These are phyloP conservation scores for Paecilomyces fulvus DNA, from an alignment of 2,329 filamentous ascomycete species.

Conservation along the genomic window DNA sequence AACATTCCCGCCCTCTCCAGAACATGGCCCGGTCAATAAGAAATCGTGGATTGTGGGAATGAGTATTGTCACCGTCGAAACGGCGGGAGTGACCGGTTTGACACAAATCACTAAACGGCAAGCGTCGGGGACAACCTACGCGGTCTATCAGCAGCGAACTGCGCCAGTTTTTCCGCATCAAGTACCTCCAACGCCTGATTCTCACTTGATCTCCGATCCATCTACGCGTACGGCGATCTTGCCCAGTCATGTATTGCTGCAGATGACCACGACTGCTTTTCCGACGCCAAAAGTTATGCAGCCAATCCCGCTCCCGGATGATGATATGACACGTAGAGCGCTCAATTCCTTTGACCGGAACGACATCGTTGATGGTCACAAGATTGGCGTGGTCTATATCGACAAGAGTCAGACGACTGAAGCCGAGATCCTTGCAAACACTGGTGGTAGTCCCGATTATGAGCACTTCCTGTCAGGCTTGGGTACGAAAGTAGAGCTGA, in stretches of 20 bases:
- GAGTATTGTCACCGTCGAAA: constrained; percentile 45
- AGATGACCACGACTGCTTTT: constrained; percentile 35
- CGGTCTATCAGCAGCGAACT: constrained; percentile 40
- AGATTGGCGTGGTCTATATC: constrained; percentile 89
- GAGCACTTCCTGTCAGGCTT: constrained; percentile 74
- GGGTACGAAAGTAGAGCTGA: constrained; percentile 71
- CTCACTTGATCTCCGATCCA: constrained; percentile 30
- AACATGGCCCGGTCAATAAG: constrained; percentile 34
- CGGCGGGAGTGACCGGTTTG: constrained; percentile 37
- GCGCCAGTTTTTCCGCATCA: constrained; percentile 39
- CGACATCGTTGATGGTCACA: constrained; percentile 88
- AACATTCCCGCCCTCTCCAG: constrained; percentile 31
- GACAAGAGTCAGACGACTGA: constrained; percentile 78
- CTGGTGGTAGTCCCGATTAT: constrained; percentile 79
- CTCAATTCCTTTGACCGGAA: constrained; percentile 77
- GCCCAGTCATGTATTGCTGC: constrained; percentile 39
- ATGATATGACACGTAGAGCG: constrained; percentile 63
- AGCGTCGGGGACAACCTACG: constrained; percentile 43
- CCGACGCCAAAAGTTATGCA: constrained; percentile 46
- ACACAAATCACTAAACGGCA: constrained; percentile 44
- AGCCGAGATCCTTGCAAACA: constrained; percentile 76
- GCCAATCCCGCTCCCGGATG: constrained; percentile 67
- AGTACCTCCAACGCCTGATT: constrained; percentile 30
- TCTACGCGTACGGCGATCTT: constrained; percentile 33
- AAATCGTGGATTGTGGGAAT: constrained; percentile 45